These are phyloP conservation scores for Paraphaeosphaeria sporulosa DNA, from an alignment of 2,329 filamentous ascomycete species.

Conservation along the genomic window DNA sequence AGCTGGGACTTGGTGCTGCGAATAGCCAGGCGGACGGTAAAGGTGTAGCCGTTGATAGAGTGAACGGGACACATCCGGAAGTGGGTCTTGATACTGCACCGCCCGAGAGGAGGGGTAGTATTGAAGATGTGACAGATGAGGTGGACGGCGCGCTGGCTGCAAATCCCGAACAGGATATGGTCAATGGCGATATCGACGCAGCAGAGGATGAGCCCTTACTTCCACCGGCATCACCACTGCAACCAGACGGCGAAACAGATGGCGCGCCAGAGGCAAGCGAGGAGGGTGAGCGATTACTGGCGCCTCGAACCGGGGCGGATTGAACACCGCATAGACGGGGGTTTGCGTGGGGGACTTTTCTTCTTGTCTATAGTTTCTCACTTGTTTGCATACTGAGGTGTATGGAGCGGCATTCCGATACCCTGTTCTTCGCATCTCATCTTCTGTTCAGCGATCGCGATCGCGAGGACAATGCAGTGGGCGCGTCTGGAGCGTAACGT, in stretches of 20 bases:
- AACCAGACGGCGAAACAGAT: not conserved
- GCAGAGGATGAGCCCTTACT: constrained; percentile 18
- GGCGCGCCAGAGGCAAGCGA: not conserved
- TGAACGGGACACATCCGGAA: not conserved
- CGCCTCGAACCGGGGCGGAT: not conserved
- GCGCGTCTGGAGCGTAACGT: not conserved
- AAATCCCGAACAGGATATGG: constrained; percentile 11
- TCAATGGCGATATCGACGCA: constrained; percentile 23
- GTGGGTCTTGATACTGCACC: constrained; percentile 7
- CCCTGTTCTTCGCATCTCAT: not conserved
- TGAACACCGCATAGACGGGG: not conserved
- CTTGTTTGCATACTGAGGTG: not conserved
- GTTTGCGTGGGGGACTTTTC: not conserved
- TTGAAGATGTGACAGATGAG: constrained; percentile 25
- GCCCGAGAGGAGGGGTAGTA: constrained; percentile 12
- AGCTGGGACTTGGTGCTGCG: constrained; percentile 38
- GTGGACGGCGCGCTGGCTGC: constrained; percentile 18
- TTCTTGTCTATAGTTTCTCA: constrained; percentile 4
- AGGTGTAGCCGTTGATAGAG: not conserved
- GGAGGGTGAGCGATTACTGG: not conserved
- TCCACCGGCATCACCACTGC: not conserved
- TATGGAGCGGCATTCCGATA: not conserved
- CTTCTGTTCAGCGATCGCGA: not conserved
- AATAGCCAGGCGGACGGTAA: not conserved
- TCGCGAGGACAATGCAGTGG: not conserved